Evolutionary conservation across 257 asterid species (phyloP).

Genomic region (Handroanthus guayacan): DNA sequence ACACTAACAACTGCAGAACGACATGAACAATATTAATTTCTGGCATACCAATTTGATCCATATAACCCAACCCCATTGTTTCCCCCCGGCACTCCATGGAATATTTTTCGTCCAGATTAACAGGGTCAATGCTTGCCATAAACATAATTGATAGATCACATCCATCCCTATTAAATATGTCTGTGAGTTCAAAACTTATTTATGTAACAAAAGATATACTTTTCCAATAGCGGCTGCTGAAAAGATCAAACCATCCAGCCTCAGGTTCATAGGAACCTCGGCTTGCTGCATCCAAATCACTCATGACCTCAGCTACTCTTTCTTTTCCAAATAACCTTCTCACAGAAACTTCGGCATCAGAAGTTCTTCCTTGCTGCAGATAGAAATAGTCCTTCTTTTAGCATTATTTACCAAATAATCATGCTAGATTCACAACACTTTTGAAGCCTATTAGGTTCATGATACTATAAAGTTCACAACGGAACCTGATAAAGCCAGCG

Average conservation of each 20-base stretch:
- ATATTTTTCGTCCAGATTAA: not conserved
- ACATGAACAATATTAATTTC: not conserved
- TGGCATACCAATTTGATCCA: not conserved
- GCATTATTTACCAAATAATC: slow-evolving; percentile 25
- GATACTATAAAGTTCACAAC: slow-evolving; percentile 10
- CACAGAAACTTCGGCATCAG: slow-evolving; percentile 76
- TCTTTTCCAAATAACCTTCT: slow-evolving; percentile 84
- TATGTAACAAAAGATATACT: slow-evolving; percentile 52
- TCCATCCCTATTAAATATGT: not conserved
- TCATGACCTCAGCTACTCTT: slow-evolving; percentile 88
- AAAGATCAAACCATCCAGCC: slow-evolving; percentile 97
- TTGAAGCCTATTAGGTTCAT: not conserved
- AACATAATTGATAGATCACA: slow-evolving; percentile 5
- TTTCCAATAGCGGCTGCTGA: slow-evolving; percentile 86
- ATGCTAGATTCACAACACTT: slow-evolving; percentile 2
- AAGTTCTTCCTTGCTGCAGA: slow-evolving; percentile 79
- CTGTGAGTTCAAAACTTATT: not conserved
- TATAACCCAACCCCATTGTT: not conserved
- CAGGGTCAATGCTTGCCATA: not conserved
- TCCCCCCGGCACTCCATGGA: not conserved
- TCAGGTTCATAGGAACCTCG: slow-evolving; percentile 82
- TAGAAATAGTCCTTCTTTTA: slow-evolving; percentile 28
- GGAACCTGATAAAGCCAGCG: slow-evolving; percentile 91
- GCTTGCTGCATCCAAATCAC: slow-evolving; percentile 72
- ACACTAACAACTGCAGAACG: slow-evolving; percentile 85